phyloP scores from a whole-genome alignment of 495 filamentous ascomycete species.

The Chaetomium fimeti region DNA sequence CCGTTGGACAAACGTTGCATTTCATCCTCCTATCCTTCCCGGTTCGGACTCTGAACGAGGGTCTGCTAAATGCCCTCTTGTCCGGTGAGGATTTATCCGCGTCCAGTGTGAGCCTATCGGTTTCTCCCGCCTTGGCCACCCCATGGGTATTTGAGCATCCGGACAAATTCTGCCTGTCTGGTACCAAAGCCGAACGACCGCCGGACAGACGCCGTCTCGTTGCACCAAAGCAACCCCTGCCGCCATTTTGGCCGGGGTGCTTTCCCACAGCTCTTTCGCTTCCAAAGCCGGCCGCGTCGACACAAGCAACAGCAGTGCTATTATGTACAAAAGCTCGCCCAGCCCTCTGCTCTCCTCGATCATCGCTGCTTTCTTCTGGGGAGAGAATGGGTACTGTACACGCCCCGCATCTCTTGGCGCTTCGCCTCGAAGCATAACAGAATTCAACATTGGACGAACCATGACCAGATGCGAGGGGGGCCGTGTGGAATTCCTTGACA shows the following conservation, averaged over 20 bases:
- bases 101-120: slow-evolving; percentile 20
- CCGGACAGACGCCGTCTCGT: neutral
- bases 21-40: slow-evolving; percentile 15
- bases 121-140: slow-evolving; percentile 22
- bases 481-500: too few relatives aligned
- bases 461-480: neutral
- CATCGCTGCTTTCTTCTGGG: neutral
- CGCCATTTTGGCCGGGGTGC: neutral
- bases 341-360: neutral
- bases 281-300: neutral
- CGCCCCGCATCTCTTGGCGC: neutral
- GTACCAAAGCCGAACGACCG: slow-evolving; percentile 13
- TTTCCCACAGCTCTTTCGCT: too few relatives aligned
- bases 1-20: slow-evolving; percentile 20
- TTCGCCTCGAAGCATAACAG: neutral
- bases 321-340: neutral
- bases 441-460: neutral
- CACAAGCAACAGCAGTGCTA: neutral
- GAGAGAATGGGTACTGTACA: slow-evolving; percentile 1
- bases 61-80: slow-evolving; percentile 10
- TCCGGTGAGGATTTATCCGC: slow-evolving; percentile 21
- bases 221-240: neutral
- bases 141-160: slow-evolving; percentile 19
- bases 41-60: neutral
- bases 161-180: slow-evolving; percentile 21